phyloP scores from a whole-genome alignment of 805 yeast genomes.

The Saccharomycopsis oosterbeekiorum region DNA sequence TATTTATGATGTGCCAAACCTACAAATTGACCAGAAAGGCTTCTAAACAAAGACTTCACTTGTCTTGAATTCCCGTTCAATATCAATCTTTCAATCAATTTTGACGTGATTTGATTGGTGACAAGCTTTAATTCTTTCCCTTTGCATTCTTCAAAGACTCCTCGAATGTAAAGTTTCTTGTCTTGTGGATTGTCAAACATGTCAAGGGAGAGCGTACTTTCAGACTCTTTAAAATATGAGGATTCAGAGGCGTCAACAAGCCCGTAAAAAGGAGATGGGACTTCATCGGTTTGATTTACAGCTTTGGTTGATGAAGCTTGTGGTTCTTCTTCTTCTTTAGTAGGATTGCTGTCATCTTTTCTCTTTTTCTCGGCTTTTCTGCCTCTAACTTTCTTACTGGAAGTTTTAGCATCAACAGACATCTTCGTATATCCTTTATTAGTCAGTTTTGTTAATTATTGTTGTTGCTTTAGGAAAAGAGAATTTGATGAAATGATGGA shows the following conservation, averaged over 20 bases:
- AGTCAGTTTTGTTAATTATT: not conserved
- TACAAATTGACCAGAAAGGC: conserved; percentile 66
- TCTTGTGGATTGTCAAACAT: conserved; percentile 72
- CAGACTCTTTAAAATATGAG: conserved; percentile 90
- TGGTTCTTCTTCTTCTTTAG: not conserved
- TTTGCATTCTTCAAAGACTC: conserved; percentile 74
- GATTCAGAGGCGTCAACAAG: conserved; percentile 73
- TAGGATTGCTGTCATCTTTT: not conserved
- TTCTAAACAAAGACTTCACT: conserved; percentile 51
- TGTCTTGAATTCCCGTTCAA: conserved; percentile 55
- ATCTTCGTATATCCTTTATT: not conserved
- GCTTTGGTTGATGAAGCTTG: not conserved
- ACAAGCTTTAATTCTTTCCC: conserved; percentile 89
- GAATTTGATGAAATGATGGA: no score
- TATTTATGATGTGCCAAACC: conserved; percentile 78
- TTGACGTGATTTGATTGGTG: conserved; percentile 91
- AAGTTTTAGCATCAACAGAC: not conserved
- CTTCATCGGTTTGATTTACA: conserved; percentile 4
- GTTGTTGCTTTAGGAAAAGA: not conserved
- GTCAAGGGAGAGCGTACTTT: conserved; percentile 70
- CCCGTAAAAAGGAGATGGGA: conserved; percentile 62
- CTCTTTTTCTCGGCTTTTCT: not conserved
- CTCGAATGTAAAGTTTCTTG: conserved; percentile 55
- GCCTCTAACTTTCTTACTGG: not conserved
- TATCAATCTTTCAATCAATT: conserved; percentile 80